A percentile compares a stretch with the other conserved stretches of the same genome.
These are phyloP conservation scores for Epichloe elymi DNA, from an alignment of 2,329 filamentous ascomycete species.

Conservation along the genomic window DNA sequence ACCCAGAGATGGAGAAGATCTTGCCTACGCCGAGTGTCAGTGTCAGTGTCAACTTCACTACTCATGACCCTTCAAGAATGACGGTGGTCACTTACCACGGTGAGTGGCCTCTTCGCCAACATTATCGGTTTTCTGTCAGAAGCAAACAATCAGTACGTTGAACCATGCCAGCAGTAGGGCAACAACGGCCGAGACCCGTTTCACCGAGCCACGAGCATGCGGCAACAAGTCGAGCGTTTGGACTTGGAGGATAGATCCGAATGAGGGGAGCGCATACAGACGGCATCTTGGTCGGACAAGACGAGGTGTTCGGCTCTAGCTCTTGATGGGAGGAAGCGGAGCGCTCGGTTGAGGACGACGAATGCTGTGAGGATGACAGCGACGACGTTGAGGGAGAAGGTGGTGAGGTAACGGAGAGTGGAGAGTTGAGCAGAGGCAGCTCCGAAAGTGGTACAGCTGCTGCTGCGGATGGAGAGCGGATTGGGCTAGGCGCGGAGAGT, in stretches of 20 bases:
- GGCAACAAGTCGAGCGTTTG: constrained; percentile 4
- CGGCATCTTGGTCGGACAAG: constrained; percentile 36
- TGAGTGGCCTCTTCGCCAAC: constrained; percentile 24
- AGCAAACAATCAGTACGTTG: constrained; percentile 11
- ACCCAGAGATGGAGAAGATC: constrained; percentile 52
- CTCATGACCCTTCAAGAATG: not conserved
- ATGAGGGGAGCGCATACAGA: constrained; percentile 30
- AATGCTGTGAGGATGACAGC: constrained; percentile 16
- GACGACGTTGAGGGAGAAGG: constrained; percentile 17
- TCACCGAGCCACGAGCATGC: constrained; percentile 6
- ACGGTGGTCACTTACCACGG: constrained; percentile 22
- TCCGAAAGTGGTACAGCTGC: constrained; percentile 11
- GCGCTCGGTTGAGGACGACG: constrained; percentile 11
- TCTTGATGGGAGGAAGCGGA: constrained; percentile 14
- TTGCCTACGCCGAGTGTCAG: constrained; percentile 31
- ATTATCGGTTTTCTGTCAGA: constrained; percentile 20
- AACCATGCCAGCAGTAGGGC: constrained; percentile 8
- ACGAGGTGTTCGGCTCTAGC: constrained; percentile 14
- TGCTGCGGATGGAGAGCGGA: constrained; percentile 7
- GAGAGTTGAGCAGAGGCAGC: constrained; percentile 29
- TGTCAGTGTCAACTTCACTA: constrained; percentile 13
- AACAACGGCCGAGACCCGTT: constrained; percentile 8
- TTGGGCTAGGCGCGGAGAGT: constrained; percentile 8
- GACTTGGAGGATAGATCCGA: not conserved
- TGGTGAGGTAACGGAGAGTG: constrained; percentile 16